Base-by-base conservation (phyloP, 2,329 filamentous ascomycete species). In the Corinectria fuckeliana region DNA sequence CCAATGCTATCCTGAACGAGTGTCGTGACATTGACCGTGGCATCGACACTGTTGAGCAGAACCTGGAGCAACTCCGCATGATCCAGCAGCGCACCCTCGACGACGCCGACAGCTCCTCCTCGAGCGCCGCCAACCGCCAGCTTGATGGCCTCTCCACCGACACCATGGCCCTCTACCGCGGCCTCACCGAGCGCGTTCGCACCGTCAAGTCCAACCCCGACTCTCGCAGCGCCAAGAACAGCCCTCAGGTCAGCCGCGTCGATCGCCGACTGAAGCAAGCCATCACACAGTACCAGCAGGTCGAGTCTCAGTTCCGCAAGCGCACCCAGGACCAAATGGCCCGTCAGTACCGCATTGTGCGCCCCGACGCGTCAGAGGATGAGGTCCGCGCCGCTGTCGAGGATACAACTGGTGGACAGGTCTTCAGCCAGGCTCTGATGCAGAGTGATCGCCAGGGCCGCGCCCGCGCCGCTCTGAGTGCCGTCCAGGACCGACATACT, bases 281-380 rank as follows among this genome's bases (percentile, higher is more conserved):
- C 60, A 94, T 97, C 75, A 86, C 91, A 68, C 81, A 87, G 62
- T 97, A 93, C 81, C 92, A 95, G 77, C 84, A 87, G 65, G 82
- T 92, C 55, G 93, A 98, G 77, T 86, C 86, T 1, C 84, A 88
- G 20, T 97, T 93, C 83, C 87, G 90, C 73, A 90, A 91, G 77
- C 88, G 90, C 67, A 87, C 92, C 28, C 85, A 91, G 74, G 90
- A 92, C 49, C 92, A 96, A 77, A 91, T 96, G 79, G 90, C 88
- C 66, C 87, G 95, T 55, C 93, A 97, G 75, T 97, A 96, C 78
- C 86, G 91, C 59, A 97, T 98, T 73, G 93, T 95, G 55, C 86
- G 88, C 64, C 91, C 93, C 20, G 88, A 96, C 58, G 92, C 92
- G 3, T 85, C 86, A 25, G 91, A 95, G 53, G 81, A 84, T 41